A percentile compares a stretch with the other conserved stretches of the same genome.
phyloP scores from a whole-genome alignment of 2,329 filamentous ascomycete genomes.

The Aspergillus sclerotialis region DNA sequence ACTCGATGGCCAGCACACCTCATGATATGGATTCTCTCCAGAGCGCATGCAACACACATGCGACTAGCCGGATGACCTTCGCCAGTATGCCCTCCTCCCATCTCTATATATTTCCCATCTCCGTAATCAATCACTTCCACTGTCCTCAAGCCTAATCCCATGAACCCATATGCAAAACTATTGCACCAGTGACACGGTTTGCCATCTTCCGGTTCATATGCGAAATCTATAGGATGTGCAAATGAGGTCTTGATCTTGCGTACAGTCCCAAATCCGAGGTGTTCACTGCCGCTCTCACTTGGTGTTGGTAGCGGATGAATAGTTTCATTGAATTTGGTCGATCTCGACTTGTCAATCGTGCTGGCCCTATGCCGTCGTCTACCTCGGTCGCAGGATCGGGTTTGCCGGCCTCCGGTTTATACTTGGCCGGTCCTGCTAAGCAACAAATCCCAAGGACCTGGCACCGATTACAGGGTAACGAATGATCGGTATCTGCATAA shows the following conservation, averaged over 20 bases:
- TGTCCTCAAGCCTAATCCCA: constrained; percentile 28
- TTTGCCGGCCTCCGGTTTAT: constrained; percentile 1
- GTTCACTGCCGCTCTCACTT: not conserved
- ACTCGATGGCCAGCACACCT: constrained; percentile 28
- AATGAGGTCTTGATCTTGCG: constrained; percentile 30
- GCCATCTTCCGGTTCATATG: constrained; percentile 16
- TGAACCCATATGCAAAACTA: constrained; percentile 32
- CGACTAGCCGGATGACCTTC: constrained; percentile 23
- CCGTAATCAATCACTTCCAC: constrained; percentile 29
- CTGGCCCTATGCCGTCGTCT: too few species aligned
- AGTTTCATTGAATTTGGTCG: too few species aligned
- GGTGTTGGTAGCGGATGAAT: too few species aligned
- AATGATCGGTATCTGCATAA: constrained; percentile 16
- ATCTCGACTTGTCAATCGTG: too few species aligned
- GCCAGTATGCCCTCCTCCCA: constrained; percentile 30
- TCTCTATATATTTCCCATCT: constrained; percentile 30
- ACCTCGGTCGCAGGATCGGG: too few species aligned
- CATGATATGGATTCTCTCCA: constrained; percentile 25
- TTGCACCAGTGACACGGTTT: constrained; percentile 36
- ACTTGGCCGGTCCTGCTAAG: constrained; percentile 27
- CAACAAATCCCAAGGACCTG: constrained; percentile 19
- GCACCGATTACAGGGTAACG: constrained; percentile 26
- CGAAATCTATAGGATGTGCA: constrained; percentile 35
- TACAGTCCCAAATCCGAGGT: constrained; percentile 4
- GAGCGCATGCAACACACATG: constrained; percentile 34